A percentile compares a stretch with the other conserved stretches of the same genome.
phyloP scores from a whole-genome alignment of 305 asterid species.

The Solanum hybrid region DNA sequence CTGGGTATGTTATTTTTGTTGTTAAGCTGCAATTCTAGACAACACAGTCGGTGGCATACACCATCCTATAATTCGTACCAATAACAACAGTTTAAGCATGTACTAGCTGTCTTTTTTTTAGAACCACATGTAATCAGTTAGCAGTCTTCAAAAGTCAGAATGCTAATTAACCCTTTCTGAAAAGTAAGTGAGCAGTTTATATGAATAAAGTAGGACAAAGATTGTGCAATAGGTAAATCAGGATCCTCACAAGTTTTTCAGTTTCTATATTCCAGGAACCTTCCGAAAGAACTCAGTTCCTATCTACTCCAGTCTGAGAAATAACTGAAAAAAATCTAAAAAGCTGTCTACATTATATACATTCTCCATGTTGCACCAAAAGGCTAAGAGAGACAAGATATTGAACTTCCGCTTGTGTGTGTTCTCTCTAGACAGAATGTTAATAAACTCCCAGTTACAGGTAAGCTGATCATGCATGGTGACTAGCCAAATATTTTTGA shows the following conservation, averaged over 20 bases:
- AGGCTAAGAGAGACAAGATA: background rate
- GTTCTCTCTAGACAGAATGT: background rate
- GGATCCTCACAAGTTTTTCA: background rate
- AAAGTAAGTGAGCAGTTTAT: background rate
- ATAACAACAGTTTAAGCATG: background rate
- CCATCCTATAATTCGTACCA: background rate
- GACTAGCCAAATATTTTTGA: background rate
- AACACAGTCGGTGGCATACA: background rate
- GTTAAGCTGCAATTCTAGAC: background rate
- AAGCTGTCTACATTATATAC: background rate
- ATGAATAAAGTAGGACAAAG: background rate
- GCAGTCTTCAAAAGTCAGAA: background rate
- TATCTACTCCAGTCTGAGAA: background rate
- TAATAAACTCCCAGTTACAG: background rate
- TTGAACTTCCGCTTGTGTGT: background rate
- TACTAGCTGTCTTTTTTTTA: background rate
- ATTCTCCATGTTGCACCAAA: background rate
- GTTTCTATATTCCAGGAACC: background rate
- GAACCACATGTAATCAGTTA: background rate
- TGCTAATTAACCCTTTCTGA: background rate
- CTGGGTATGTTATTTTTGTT: background rate
- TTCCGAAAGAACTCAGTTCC: background rate
- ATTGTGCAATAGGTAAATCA: background rate
- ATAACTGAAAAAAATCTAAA: background rate
- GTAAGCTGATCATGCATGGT: background rate